Percentiles rank a stretch among this genome's conserved stretches.
Evolutionary conservation across 768 basidiomycete genomes (phyloP).

Genomic region (Lyophyllum atratum): DNA sequence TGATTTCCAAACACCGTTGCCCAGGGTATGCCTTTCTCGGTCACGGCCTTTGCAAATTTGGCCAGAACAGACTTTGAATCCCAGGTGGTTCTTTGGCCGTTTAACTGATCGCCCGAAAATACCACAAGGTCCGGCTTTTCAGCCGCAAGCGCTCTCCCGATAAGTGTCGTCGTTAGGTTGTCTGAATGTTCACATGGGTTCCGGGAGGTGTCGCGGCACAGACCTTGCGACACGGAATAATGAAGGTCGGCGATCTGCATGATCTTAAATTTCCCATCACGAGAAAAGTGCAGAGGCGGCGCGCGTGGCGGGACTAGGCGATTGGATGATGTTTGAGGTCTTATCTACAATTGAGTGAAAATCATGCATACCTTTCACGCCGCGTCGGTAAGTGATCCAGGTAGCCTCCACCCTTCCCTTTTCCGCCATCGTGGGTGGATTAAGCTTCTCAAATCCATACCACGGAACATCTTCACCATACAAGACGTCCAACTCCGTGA

Average conservation of each 20-base stretch:
- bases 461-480: constrained; percentile 85
- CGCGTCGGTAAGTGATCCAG: constrained; percentile 68
- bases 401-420: constrained; percentile 49
- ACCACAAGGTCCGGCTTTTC: constrained; percentile 93
- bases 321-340: constrained; percentile 1
- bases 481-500: constrained; percentile 91
- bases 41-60: constrained; percentile 82
- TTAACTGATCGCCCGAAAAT: constrained; percentile 92
- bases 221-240: constrained; percentile 79
- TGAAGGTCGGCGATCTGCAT: constrained; percentile 94
- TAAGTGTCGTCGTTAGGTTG: constrained; percentile 72
- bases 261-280: constrained; percentile 84
- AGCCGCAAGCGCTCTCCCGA: constrained; percentile 67
- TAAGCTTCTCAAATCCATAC: constrained; percentile 82
- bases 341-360: not conserved
- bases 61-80: constrained; percentile 85
- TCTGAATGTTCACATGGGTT: constrained; percentile 67
- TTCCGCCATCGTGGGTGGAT: constrained; percentile 56
- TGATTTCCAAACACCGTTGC: constrained; percentile 94
- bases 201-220: constrained; percentile 73
- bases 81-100: constrained; percentile 90
- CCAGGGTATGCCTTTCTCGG: constrained; percentile 82
- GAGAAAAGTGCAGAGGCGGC: constrained; percentile 80
- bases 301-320: constrained; percentile 65
- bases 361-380: constrained; percentile 64